phyloP scores from a whole-genome alignment of 108 stramenopile species.

The Conticribra guillardii region DNA sequence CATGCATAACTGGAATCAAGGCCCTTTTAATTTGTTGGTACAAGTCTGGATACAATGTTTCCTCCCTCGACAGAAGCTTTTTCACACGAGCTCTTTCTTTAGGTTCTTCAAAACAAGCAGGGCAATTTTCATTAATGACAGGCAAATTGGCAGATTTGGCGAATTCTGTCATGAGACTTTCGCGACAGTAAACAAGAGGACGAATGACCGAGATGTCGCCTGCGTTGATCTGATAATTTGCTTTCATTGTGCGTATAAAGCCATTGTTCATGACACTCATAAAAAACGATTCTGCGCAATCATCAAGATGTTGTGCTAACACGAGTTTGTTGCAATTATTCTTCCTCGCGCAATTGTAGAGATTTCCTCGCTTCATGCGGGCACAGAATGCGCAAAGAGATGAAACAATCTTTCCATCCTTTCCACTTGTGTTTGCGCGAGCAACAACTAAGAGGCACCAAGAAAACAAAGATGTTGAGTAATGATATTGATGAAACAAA shows the following conservation, averaged over 20 bases:
- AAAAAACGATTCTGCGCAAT: slow-evolving; percentile 96
- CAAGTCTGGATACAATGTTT: slow-evolving; percentile 85
- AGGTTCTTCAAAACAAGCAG: slow-evolving; percentile 99
- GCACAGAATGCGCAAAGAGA: slow-evolving; percentile 97
- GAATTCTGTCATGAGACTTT: slow-evolving; percentile 93
- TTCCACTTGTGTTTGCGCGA: slow-evolving; percentile 78
- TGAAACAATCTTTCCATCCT: slow-evolving; percentile 87
- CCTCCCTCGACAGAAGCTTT: slow-evolving; percentile 92
- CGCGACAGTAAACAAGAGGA: slow-evolving; percentile 94
- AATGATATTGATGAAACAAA: background rate
- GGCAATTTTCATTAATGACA: slow-evolving; percentile 99
- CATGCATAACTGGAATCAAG: slow-evolving; percentile 84
- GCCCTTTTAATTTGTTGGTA: slow-evolving; percentile 82
- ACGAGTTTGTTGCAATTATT: slow-evolving; percentile 96
- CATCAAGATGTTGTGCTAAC: slow-evolving; percentile 97
- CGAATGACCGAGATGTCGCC: slow-evolving; percentile 96
- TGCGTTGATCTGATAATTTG: slow-evolving; percentile 93
- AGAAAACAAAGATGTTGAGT: background rate
- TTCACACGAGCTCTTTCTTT: slow-evolving; percentile 98
- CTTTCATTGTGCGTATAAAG: slow-evolving; percentile 96
- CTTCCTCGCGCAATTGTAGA: slow-evolving; percentile 90
- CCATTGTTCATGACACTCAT: slow-evolving; percentile 99
- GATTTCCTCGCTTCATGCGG: slow-evolving; percentile 97
- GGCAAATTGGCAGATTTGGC: slow-evolving; percentile 85
- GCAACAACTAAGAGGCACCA: slow-evolving; percentile 65